Evolutionary conservation across 108 stramenopile genomes (phyloP).

Genomic region (Pseudonitzschia multiseries): DNA sequence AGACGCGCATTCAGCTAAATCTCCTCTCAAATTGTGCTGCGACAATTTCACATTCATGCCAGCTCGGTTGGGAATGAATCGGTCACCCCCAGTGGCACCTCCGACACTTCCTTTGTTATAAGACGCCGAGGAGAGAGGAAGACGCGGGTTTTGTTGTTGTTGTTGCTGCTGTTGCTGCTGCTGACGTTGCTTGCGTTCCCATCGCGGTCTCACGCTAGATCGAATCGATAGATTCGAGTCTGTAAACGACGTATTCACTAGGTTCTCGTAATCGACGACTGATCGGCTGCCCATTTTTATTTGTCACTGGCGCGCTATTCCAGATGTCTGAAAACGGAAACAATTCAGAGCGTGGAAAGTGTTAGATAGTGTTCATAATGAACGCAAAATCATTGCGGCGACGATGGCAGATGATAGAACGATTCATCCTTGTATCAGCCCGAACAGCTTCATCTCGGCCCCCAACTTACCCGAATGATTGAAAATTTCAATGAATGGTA

Average conservation of each 20-base stretch:
- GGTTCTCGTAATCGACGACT: conserved; percentile 83
- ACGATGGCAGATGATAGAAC: not conserved
- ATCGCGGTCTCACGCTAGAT: conserved; percentile 73
- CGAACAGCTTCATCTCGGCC: no score
- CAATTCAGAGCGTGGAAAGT: not conserved
- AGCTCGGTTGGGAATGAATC: conserved; percentile 76
- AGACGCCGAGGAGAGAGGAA: conserved; percentile 24
- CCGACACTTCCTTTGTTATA: conserved; percentile 2
- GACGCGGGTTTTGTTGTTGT: conserved; percentile 6
- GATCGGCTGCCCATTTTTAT: conserved; percentile 30
- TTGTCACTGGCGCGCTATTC: not conserved
- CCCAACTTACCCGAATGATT: no score
- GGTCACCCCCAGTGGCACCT: conserved; percentile 37
- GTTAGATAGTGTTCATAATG: not conserved
- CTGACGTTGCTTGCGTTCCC: conserved; percentile 75
- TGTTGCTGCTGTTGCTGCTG: conserved; percentile 16
- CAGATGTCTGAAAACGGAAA: not conserved
- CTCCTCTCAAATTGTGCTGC: conserved; percentile 61
- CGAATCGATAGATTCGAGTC: conserved; percentile 79
- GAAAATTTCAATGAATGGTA: no score
- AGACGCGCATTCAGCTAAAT: not conserved
- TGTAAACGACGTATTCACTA: conserved; percentile 81
- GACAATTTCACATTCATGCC: conserved; percentile 73
- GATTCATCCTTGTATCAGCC: no score
- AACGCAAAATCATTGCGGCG: no score